Base-by-base conservation (phyloP, 495 filamentous ascomycete genomes). In the Tuber umbilicatum region DNA sequence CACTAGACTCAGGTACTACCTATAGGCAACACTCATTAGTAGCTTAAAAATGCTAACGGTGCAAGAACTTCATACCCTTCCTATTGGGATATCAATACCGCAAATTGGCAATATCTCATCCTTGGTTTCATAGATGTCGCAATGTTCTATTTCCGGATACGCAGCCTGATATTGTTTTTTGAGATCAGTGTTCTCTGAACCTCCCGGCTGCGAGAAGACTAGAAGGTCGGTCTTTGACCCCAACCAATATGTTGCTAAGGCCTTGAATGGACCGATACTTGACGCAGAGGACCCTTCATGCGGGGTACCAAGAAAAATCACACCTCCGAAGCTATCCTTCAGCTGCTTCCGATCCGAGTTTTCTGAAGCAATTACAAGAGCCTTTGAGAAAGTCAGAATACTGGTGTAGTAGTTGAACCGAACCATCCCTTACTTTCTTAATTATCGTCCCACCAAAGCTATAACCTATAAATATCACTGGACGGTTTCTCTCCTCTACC, bases 161-260 rank as follows among this genome's bases (percentile, higher is more conserved):
- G 23, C 70, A 37, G 12, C 27, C 43, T 50, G 70, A 31, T 50
- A 72, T 9, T 19, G 38, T 37, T 72, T 50, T 4, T 72, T 72
- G 23, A 72, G 41, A 16, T 50, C 41, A 23, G 43, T 31, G 14
- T 50, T 43, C 23, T 16, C 38, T 4, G 2, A 12, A 50, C 43
- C 21, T 10, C 70, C 70, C 14, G 41, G 70, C 12, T 50, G 35
- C 12, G 55, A 50, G 5, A 45, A 43, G 27, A 39, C 41, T 21
- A 72, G 70, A 23, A 43, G 38, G 23, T 72, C 70, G 19, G 70
- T 55, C 17, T 38, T 50, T 5, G 70, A 72, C 5, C 70, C 70
- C 37, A 72, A 42, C 70, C 70, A 72, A 31, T 72, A 72, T 23
- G 43, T 72, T 27, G 43, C 21, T 23, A 50, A 50, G n/a, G 70